phyloP scores from a whole-genome alignment of 139 green algal genomes.

The Micromonas commoda region DNA sequence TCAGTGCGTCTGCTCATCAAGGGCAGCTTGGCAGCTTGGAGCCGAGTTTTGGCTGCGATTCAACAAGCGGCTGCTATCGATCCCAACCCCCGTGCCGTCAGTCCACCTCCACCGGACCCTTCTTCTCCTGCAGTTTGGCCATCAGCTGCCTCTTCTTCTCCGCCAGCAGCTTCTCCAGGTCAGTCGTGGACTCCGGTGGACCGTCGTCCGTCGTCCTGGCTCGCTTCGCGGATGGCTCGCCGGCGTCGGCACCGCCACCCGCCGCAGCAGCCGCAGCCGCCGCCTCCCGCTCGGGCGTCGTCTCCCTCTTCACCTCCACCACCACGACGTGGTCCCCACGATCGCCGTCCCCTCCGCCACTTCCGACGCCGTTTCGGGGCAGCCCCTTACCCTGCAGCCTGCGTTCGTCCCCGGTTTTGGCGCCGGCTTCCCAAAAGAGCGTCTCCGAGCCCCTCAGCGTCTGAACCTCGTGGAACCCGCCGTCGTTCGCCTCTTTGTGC shows the following conservation, averaged over 20 bases:
- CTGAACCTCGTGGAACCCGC: slow-evolving; percentile 29
- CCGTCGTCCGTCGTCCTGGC: background rate
- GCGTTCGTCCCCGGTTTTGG: background rate
- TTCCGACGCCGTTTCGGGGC: background rate
- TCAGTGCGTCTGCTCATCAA: too few species aligned
- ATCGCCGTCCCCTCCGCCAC: background rate
- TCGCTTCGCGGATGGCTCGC: background rate
- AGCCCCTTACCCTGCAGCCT: slow-evolving; percentile 11
- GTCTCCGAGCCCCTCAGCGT: slow-evolving; percentile 25
- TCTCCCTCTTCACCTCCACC: background rate
- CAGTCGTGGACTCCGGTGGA: background rate
- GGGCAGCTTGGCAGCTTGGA: too few species aligned
- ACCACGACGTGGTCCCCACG: slow-evolving; percentile 21
- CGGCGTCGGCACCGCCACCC: background rate
- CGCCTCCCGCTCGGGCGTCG: background rate
- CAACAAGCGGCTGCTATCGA: too few species aligned
- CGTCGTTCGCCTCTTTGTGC: slow-evolving; percentile 18
- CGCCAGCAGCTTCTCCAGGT: slow-evolving; percentile 15
- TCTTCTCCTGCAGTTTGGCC: background rate
- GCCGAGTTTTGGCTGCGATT: too few species aligned
- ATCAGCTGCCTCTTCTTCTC: slow-evolving; percentile 23
- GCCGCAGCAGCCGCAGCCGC: too few species aligned
- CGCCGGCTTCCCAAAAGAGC: slow-evolving; percentile 2
- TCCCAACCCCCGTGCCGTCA: background rate
- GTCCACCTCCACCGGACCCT: too few species aligned